These are phyloP conservation scores for Arthrocladium fulminans DNA, from an alignment of 2,329 filamentous ascomycete genomes.

Conservation along the genomic window DNA sequence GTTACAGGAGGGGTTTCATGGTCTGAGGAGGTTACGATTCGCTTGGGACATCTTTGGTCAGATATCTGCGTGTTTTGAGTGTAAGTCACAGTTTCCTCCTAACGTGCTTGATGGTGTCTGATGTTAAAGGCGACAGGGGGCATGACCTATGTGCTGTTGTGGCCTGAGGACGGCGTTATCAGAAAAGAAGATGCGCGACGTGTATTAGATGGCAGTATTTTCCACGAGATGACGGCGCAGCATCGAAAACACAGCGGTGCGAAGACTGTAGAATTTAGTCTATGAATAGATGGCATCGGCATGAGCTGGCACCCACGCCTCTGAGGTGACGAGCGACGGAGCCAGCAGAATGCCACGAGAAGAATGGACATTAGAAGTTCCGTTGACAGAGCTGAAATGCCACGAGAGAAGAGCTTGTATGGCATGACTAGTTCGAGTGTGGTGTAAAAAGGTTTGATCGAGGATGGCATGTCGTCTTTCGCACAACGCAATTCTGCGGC, in stretches of 20 bases:
- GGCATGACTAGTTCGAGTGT: no score
- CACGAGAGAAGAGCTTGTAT: no score
- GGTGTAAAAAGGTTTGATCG: no score
- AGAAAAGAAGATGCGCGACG: conserved; percentile 26
- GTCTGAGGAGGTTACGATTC: conserved; percentile 34
- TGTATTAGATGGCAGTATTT: conserved; percentile 23
- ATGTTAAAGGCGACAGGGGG: conserved; percentile 13
- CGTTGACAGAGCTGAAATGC: no score
- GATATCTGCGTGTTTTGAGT: conserved; percentile 39
- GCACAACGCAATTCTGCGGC: no score
- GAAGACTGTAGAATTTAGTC: neutral
- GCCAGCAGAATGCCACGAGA: no score
- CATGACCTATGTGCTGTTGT: conserved; percentile 26
- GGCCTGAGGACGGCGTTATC: conserved; percentile 25
- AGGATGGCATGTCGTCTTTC: no score
- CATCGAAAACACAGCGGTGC: conserved; percentile 4
- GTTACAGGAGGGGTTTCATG: conserved; percentile 30
- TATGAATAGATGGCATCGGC: no score
- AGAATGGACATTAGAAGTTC: no score
- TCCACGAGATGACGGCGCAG: conserved; percentile 10
- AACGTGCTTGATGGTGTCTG: neutral
- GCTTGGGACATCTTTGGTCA: conserved; percentile 37
- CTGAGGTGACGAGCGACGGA: no score
- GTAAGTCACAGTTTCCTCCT: conserved; percentile 13
- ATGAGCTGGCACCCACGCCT: no score